These are phyloP conservation scores for Lagenaria siceraria DNA, from an alignment of 306 rosid genomes.

Conservation along the genomic window DNA sequence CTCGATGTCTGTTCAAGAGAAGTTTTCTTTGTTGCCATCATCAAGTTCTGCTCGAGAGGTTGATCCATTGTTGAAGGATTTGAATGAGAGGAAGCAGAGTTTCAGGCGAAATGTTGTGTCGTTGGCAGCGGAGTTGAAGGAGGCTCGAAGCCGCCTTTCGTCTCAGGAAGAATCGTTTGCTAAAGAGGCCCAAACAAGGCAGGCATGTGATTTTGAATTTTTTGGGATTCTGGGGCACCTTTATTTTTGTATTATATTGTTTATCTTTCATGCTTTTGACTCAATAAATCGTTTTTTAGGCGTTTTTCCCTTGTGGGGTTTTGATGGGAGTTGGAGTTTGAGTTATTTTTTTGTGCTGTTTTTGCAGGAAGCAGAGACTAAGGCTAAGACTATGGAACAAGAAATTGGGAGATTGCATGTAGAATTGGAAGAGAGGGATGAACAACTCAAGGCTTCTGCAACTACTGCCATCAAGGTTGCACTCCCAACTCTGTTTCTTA, in stretches of 20 bases:
- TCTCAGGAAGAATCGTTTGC: conserved; percentile 67
- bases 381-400: conserved; percentile 68
- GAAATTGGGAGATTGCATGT: conserved; percentile 51
- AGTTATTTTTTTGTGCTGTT: conserved; percentile 14
- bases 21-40: conserved; percentile 11
- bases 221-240: conserved; percentile 5
- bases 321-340: background rate
- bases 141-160: conserved; percentile 61
- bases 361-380: conserved; percentile 70
- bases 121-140: conserved; percentile 81
- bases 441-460: conserved; percentile 61
- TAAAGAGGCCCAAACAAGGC: conserved; percentile 61
- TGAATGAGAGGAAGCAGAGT: conserved; percentile 78
- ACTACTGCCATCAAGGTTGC: conserved; percentile 59
- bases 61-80: conserved; percentile 75
- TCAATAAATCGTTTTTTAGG: conserved; percentile 18
- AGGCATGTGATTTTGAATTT: conserved; percentile 30
- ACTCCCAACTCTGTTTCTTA: conserved; percentile 11
- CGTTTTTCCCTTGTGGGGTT: conserved; percentile 13
- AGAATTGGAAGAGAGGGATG: conserved; percentile 54
- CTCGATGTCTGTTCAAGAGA: conserved; percentile 49
- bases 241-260: conserved; percentile 11
- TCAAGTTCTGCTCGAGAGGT: conserved; percentile 25
- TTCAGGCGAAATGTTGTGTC: conserved; percentile 86
- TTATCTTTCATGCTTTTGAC: conserved; percentile 14